These are phyloP conservation scores for Sarcodon aspratus DNA, from an alignment of 768 basidiomycete genomes.

Conservation along the genomic window DNA sequence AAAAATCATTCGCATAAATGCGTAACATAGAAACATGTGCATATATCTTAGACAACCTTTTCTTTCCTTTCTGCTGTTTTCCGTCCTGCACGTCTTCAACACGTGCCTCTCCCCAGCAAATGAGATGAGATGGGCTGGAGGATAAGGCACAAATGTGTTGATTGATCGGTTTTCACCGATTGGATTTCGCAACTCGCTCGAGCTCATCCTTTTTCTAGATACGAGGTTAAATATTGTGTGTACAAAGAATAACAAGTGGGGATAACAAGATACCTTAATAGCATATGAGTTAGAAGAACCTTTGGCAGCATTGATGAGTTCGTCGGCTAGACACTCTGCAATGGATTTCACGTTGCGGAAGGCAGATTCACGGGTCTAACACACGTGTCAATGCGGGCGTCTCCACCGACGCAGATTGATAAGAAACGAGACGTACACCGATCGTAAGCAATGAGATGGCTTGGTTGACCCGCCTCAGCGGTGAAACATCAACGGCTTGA, in stretches of 20 bases:
- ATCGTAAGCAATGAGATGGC: conserved; percentile 89
- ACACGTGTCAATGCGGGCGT: neutral
- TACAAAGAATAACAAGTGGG: neutral
- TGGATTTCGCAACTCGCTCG: conserved; percentile 99
- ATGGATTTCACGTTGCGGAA: conserved; percentile 99
- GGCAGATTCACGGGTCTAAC: conserved; percentile 94
- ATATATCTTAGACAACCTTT: too few relatives aligned
- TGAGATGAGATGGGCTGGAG: too few relatives aligned
- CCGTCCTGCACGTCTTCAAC: too few relatives aligned
- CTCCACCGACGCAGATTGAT: neutral
- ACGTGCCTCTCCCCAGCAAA: too few relatives aligned
- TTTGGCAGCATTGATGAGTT: conserved; percentile 99
- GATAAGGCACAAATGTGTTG: too few relatives aligned
- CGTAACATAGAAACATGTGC: too few relatives aligned
- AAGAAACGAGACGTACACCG: conserved; percentile 52
- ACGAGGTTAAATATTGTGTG: neutral
- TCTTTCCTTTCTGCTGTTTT: too few relatives aligned
- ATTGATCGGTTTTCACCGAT: conserved; percentile 61
- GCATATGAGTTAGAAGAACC: conserved; percentile 99
- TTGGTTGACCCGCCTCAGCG: conserved; percentile 97
- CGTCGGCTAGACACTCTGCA: conserved; percentile 97
- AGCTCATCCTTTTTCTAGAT: conserved; percentile 95
- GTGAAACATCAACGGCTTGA: conserved; percentile 99
- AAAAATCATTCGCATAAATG: too few relatives aligned
- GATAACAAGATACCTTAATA: conserved; percentile 68